phyloP scores from a whole-genome alignment of 371 early-diverging fungal species.

The Rhizopus sp. region DNA sequence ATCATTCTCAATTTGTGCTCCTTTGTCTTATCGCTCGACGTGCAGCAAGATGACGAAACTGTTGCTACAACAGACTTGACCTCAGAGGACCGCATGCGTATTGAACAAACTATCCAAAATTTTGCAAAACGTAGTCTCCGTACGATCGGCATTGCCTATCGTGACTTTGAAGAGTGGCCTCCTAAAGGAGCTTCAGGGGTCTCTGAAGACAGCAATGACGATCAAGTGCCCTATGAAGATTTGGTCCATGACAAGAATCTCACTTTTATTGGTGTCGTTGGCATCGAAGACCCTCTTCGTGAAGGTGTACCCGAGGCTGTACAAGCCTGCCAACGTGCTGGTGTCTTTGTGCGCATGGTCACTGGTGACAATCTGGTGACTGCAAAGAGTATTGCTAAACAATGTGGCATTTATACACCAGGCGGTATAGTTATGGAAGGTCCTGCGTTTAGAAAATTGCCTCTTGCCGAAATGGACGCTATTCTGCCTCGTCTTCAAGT shows the following conservation, averaged over 20 bases:
- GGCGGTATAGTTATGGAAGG: conserved; percentile 66
- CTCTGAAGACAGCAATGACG: conserved; percentile 21
- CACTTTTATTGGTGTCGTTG: conserved; percentile 54
- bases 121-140: conserved; percentile 50
- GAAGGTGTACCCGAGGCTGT: conserved; percentile 64
- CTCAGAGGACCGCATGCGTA: conserved; percentile 39
- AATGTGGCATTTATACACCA: conserved; percentile 59
- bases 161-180: conserved; percentile 58
- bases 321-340: conserved; percentile 61
- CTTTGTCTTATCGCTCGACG: conserved; percentile 36
- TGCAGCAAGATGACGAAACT: conserved; percentile 17
- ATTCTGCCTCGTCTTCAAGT: conserved; percentile 64
- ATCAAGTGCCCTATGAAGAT: conserved; percentile 48
- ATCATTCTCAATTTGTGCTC: conserved; percentile 61
- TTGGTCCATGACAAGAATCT: conserved; percentile 40
- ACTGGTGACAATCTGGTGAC: conserved; percentile 74
- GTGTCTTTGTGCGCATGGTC: conserved; percentile 79
- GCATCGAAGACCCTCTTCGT: conserved; percentile 71
- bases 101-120: conserved; percentile 34
- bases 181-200: conserved; percentile 25
- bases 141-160: conserved; percentile 66
- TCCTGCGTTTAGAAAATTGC: conserved; percentile 56
- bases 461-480: conserved; percentile 50
- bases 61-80: conserved; percentile 49
- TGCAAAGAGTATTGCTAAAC: conserved; percentile 63